Base-by-base conservation (phyloP, 1,284 basidiomycete genomes). In the Ganoderma resinaceum region DNA sequence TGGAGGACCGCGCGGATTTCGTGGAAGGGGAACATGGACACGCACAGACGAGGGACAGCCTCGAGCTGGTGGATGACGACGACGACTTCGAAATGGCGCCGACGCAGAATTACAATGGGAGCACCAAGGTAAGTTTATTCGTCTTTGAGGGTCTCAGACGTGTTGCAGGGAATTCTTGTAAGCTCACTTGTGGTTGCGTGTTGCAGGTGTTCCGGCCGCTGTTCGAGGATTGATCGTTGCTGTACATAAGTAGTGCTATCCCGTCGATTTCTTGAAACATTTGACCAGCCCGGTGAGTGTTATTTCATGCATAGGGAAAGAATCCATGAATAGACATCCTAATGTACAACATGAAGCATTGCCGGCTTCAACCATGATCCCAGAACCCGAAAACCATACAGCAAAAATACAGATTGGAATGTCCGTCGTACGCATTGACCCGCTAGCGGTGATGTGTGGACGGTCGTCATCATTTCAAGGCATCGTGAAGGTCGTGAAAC, bases 141-240 rank as follows among this genome's bases (percentile, higher is more conserved):
- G 23, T 55, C 20, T 61, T n/a, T 18, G 23, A 23, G 37, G n/a
- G n/a, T n/a, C n/a, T n/a, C n/a, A 42, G 69, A 52, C 33, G 46
- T 53, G 66, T 26, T 3, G 2, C 26, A 14, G 49, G n/a, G 12
- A 16, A 16, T 16, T 9, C 33, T 42, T 49, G 23, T 62, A 52
- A 20, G 18, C 40, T 66, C 9, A 65, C 26, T 2, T 8, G 9
- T 18, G 18, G 7, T 42, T 2, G 26, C 8, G 18, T 23, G 20
- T n/a, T 63, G 20, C 74, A 89, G 87, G 73, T 76, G 26, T 92
- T 92, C 78, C 85, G 83, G 71, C 90, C 91, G 43, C 77, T 92
- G 31, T 92, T 92, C 73, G 88, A 91, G 69, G 91, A 92, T 74
- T 92, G 76, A 82, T 35, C 40, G 38, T 59, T 14, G 11, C 11